Evolutionary conservation across 306 rosid species (phyloP).

Genomic region (Castanospermum australe): DNA sequence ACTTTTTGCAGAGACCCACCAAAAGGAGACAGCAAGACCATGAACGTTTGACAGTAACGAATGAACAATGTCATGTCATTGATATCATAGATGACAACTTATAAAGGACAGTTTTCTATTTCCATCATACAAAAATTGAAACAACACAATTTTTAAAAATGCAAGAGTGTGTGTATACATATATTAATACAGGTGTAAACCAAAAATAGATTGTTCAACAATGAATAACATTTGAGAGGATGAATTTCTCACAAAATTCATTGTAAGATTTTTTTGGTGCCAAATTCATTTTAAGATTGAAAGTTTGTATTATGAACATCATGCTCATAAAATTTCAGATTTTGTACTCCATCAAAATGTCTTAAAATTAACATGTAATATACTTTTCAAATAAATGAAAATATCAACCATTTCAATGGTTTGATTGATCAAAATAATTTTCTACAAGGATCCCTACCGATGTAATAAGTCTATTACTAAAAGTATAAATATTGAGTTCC

Average conservation of each 20-base stretch:
- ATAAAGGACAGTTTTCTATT: background rate
- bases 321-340: background rate
- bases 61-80: background rate
- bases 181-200: background rate
- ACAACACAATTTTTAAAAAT: background rate
- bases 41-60: background rate
- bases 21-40: background rate
- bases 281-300: background rate
- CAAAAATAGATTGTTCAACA: background rate
- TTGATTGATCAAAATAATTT: too few species aligned
- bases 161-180: background rate
- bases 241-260: background rate
- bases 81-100: background rate
- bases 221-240: background rate
- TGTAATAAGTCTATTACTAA: background rate
- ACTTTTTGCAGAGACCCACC: background rate
- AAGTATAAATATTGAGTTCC: slow-evolving; percentile 21
- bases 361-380: background rate
- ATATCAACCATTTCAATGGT: background rate
- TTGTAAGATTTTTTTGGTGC: too few species aligned
- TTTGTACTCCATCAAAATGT: background rate
- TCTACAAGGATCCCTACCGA: background rate
- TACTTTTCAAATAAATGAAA: background rate
- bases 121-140: background rate
- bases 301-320: background rate